Percentiles rank a stretch among this genome's conserved stretches.
Evolutionary conservation across 768 basidiomycete species (phyloP).

Genomic region (Tephrocybe sp.): DNA sequence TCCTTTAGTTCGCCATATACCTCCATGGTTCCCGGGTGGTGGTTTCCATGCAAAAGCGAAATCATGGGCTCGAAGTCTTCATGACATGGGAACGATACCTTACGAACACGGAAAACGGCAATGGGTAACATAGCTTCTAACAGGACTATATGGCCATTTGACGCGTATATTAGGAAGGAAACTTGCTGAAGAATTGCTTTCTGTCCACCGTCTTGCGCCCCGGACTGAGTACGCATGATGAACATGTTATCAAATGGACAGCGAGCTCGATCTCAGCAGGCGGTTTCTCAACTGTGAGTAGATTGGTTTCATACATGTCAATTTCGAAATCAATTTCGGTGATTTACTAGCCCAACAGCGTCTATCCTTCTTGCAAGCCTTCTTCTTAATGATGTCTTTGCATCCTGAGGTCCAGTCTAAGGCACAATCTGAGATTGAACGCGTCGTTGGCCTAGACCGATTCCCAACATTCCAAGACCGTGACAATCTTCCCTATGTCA

Average conservation of each 20-base stretch:
- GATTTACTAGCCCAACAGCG: background rate
- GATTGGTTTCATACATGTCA: background rate
- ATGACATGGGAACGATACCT: background rate
- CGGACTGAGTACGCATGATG: background rate
- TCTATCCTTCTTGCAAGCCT: slow-evolving; percentile 14
- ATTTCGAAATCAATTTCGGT: background rate
- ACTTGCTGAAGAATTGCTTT: background rate
- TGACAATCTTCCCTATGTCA: slow-evolving; percentile 21
- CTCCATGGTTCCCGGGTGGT: slow-evolving; percentile 10
- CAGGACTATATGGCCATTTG: background rate
- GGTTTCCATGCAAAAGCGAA: background rate
- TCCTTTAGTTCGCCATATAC: slow-evolving; percentile 6
- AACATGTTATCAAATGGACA: slow-evolving; percentile 4
- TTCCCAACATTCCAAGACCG: slow-evolving; percentile 24
- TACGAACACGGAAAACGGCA: slow-evolving; percentile 1
- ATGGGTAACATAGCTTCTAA: background rate
- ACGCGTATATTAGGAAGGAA: background rate
- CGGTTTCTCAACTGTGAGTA: slow-evolving; percentile 1
- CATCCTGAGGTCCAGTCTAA: slow-evolving; percentile 21
- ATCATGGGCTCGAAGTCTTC: background rate
- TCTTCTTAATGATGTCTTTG: slow-evolving; percentile 28
- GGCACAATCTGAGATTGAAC: slow-evolving; percentile 25
- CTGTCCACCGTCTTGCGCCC: background rate
- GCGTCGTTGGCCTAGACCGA: slow-evolving; percentile 16
- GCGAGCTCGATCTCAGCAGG: background rate